Evolutionary conservation across 371 early-diverging fungal species (phyloP).

Genomic region (Mucor mucedo): DNA sequence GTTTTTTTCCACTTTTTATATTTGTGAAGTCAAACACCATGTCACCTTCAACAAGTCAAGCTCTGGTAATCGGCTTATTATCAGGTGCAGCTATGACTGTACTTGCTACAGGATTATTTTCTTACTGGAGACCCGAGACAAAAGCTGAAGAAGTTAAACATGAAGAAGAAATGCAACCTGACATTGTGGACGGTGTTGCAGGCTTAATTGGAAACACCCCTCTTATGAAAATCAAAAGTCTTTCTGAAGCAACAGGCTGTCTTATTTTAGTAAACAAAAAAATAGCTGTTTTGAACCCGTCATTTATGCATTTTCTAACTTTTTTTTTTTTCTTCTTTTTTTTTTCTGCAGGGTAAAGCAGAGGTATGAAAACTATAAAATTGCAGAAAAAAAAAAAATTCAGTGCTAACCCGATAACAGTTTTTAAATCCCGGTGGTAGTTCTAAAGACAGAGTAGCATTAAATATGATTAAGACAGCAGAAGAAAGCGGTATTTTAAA

Average conservation of each 20-base stretch:
- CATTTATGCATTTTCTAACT: constrained; percentile 13
- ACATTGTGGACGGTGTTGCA: constrained; percentile 70
- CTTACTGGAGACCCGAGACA: neutral
- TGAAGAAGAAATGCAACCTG: constrained; percentile 7
- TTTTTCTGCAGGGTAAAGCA: constrained; percentile 37
- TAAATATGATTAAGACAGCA: constrained; percentile 82
- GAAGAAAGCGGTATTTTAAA: constrained; percentile 68
- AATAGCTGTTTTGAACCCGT: too few species aligned
- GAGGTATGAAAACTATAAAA: constrained; percentile 17
- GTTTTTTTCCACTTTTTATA: too few species aligned
- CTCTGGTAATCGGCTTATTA: constrained; percentile 31
- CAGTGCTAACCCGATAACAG: constrained; percentile 35
- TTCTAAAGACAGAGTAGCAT: constrained; percentile 93
- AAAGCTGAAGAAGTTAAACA: neutral
- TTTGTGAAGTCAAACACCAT: too few species aligned
- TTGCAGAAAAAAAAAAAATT: neutral
- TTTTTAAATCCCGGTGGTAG: constrained; percentile 95
- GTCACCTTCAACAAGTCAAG: constrained; percentile 20
- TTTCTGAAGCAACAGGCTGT: constrained; percentile 91
- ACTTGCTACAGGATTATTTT: constrained; percentile 28
- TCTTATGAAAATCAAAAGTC: constrained; percentile 80
- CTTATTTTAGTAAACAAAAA: constrained; percentile 52
- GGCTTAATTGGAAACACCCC: constrained; percentile 91
- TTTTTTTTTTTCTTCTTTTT: too few species aligned
- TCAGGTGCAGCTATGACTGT: constrained; percentile 40